phyloP scores from a whole-genome alignment of 116 monocot genomes.

The Phalaenopsis hybrid region DNA sequence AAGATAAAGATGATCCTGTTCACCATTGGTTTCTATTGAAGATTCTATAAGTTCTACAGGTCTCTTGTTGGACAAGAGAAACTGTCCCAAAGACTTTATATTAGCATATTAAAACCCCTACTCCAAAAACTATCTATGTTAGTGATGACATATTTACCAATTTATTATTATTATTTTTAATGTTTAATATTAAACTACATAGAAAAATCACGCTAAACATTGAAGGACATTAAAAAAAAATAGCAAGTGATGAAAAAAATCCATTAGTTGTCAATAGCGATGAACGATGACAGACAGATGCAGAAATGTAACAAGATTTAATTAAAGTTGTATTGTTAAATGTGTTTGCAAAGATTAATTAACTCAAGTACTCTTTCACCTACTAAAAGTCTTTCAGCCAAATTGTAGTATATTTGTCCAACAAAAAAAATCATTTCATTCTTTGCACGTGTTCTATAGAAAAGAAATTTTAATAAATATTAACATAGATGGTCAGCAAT shows the following conservation, averaged over 20 bases:
- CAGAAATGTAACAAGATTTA: neutral
- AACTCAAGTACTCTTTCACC: constrained; percentile 43
- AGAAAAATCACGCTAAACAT: neutral
- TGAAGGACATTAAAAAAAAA: neutral
- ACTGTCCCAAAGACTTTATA: constrained; percentile 49
- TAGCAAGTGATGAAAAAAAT: neutral
- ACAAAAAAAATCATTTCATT: too few species aligned
- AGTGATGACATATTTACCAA: neutral
- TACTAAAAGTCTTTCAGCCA: constrained; percentile 3
- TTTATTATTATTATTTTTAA: neutral
- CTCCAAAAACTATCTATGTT: neutral
- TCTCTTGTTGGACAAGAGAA: constrained; percentile 21
- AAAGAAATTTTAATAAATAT: too few species aligned
- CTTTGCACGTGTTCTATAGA: too few species aligned
- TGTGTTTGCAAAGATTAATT: constrained; percentile 1
- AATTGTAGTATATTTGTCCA: neutral
- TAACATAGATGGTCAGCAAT: too few species aligned
- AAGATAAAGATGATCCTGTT: constrained; percentile 13
- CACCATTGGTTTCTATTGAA: constrained; percentile 1
- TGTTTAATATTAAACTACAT: neutral
- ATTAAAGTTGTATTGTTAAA: neutral
- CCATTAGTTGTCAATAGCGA: neutral
- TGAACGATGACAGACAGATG: neutral
- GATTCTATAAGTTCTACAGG: constrained; percentile 7
- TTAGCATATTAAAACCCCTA: constrained; percentile 70